A percentile compares a stretch with the other conserved stretches of the same genome.
phyloP scores from a whole-genome alignment of 306 rosid species.

The Malus domestica region DNA sequence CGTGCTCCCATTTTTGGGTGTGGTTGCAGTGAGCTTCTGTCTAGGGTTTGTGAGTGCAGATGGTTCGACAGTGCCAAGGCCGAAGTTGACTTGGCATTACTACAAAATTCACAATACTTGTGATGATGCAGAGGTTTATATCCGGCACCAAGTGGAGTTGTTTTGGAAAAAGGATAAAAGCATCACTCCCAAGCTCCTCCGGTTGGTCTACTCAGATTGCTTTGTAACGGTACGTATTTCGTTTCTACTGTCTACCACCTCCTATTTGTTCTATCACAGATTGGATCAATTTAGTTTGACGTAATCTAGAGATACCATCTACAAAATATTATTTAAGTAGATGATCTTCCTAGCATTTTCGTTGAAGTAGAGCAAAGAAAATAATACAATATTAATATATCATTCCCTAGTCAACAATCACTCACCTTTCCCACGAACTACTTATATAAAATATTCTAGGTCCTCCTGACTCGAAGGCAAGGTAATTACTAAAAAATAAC shows the following conservation, averaged over 20 bases:
- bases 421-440: too few species aligned
- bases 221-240: conserved; percentile 44
- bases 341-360: too few species aligned
- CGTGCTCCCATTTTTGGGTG: conserved; percentile 15
- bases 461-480: too few species aligned
- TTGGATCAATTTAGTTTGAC: neutral
- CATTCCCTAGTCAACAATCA: too few species aligned
- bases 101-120: conserved; percentile 43
- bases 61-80: conserved; percentile 1
- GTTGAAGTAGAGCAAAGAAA: too few species aligned
- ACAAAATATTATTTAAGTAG: too few species aligned
- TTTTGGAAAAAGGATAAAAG: conserved; percentile 33
- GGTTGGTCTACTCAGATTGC: conserved; percentile 65
- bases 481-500: too few species aligned
- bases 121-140: conserved; percentile 38
- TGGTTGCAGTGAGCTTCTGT: conserved; percentile 27
- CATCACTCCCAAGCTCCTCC: conserved; percentile 60
- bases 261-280: neutral
- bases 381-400: too few species aligned
- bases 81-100: conserved; percentile 52
- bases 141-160: conserved; percentile 43
- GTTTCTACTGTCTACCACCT: neutral
- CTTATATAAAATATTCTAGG: too few species aligned
- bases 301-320: too few species aligned
- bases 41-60: conserved; percentile 20